Conservation (phyloP, 176 grass and related monocot genomes). For the Bolboschoenus planiculmis region DNA sequence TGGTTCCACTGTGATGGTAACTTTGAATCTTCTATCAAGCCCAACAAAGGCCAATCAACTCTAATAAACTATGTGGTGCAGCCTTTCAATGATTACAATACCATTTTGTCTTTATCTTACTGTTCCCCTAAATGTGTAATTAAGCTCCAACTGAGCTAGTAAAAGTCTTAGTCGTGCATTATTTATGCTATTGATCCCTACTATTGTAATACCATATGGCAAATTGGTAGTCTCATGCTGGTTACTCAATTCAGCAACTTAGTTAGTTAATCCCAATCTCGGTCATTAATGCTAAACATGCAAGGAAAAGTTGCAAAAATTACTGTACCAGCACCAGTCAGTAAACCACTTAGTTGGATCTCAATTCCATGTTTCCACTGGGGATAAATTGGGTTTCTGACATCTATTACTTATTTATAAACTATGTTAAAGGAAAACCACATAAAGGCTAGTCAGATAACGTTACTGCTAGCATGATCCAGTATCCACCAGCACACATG, state of each 20-base stretch:
- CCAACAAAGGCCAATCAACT: not conserved
- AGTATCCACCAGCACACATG: not conserved
- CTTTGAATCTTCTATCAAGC: not conserved
- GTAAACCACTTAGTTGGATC: not conserved
- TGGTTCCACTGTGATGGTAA: not conserved
- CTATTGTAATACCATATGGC: not conserved
- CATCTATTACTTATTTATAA: slow-evolving; percentile 1
- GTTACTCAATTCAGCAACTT: not conserved
- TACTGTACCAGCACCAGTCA: not conserved
- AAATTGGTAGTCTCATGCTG: not conserved
- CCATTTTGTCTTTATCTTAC: not conserved
- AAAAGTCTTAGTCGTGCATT: not conserved
- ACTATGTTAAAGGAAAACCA: not conserved
- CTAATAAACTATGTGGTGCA: not conserved
- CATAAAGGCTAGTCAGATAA: not conserved
- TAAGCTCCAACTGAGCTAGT: not conserved
- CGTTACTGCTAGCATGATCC: too few species aligned
- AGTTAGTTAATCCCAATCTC: not conserved
- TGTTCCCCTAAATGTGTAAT: not conserved
- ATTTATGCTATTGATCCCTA: not conserved
- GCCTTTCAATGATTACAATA: not conserved
- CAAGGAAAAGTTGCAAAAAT: not conserved
- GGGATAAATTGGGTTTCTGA: not conserved
- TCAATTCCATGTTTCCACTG: not conserved
- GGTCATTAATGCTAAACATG: not conserved